Conservation (phyloP, 2,329 filamentous ascomycete genomes). For the Beauveria scarabaeidicola region DNA sequence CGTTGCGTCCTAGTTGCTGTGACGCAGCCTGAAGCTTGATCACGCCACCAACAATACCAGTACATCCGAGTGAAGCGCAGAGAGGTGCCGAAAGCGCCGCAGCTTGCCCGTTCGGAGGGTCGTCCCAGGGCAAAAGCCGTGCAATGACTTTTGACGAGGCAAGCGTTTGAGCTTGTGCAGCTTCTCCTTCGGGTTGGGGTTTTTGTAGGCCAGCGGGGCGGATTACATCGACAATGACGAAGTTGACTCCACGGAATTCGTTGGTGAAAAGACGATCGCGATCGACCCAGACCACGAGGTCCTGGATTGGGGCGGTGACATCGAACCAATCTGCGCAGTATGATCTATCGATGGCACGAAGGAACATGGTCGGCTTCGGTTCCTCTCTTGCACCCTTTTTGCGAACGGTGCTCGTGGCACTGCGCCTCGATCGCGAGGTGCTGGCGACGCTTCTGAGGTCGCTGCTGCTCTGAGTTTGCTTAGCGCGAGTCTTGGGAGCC, state of each 20-base stretch:
- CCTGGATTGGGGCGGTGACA: constrained; percentile 46
- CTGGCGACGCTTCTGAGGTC: constrained; percentile 75
- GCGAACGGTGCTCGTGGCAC: constrained; percentile 66
- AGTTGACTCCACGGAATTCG: constrained; percentile 66
- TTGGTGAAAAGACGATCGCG: constrained; percentile 64
- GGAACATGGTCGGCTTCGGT: constrained; percentile 59
- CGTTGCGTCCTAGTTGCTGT: constrained; percentile 56
- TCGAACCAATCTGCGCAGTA: constrained; percentile 72
- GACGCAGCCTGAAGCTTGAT: constrained; percentile 81
- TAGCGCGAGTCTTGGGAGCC: constrained; percentile 80
- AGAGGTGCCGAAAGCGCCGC: constrained; percentile 70
- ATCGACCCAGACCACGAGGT: constrained; percentile 77
- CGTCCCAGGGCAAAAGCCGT: constrained; percentile 68
- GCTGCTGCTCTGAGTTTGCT: constrained; percentile 53
- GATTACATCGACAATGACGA: constrained; percentile 77
- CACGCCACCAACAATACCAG: constrained; percentile 73
- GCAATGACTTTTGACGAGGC: constrained; percentile 59
- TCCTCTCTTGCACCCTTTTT: constrained; percentile 50
- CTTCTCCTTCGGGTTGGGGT: constrained; percentile 59
- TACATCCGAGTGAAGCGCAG: constrained; percentile 62
- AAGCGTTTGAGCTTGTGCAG: constrained; percentile 38
- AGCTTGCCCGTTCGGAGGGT: constrained; percentile 74
- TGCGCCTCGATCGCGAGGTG: constrained; percentile 68
- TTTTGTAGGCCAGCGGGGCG: constrained; percentile 71
- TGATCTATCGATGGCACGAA: constrained; percentile 67